These are phyloP conservation scores for Apiosordaria backusii DNA, from an alignment of 495 filamentous ascomycete species.

Conservation along the genomic window DNA sequence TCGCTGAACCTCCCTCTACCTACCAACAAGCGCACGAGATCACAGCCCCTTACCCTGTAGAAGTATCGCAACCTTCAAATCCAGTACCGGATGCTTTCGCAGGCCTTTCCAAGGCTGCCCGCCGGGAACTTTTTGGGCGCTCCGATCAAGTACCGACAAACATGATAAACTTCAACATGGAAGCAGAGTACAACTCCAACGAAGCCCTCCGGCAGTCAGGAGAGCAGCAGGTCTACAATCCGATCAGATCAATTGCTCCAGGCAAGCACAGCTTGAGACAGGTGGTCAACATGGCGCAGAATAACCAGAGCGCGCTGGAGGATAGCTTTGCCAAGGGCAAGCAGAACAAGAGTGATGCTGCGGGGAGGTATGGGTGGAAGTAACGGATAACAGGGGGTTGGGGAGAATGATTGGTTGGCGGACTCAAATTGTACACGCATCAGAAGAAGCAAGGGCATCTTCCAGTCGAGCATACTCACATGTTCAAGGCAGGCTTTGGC, in stretches of 20 bases:
- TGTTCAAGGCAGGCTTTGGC: neutral
- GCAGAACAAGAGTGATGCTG: slow-evolving; percentile 73
- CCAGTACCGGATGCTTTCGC: slow-evolving; percentile 55
- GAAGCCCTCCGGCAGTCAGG: slow-evolving; percentile 66
- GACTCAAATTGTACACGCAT: neutral
- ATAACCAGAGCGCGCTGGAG: slow-evolving; percentile 78
- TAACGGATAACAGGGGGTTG: neutral
- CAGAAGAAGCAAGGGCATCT: no score
- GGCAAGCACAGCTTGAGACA: slow-evolving; percentile 87
- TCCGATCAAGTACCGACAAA: slow-evolving; percentile 30
- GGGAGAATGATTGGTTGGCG: no score
- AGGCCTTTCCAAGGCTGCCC: slow-evolving; percentile 66
- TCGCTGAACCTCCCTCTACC: neutral
- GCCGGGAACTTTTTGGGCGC: slow-evolving; percentile 81
- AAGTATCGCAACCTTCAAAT: slow-evolving; percentile 16
- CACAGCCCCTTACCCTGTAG: slow-evolving; percentile 34
- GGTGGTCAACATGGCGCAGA: slow-evolving; percentile 74
- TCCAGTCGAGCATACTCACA: neutral
- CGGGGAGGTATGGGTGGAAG: slow-evolving; percentile 76
- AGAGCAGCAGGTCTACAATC: slow-evolving; percentile 67
- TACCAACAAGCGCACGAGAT: slow-evolving; percentile 7
- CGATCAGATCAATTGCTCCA: slow-evolving; percentile 76
- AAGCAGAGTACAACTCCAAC: slow-evolving; percentile 79
- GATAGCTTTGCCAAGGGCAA: slow-evolving; percentile 78
- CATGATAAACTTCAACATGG: slow-evolving; percentile 71